Base-by-base conservation (phyloP, 768 basidiomycete genomes). In the Tephrocybe sp. region DNA sequence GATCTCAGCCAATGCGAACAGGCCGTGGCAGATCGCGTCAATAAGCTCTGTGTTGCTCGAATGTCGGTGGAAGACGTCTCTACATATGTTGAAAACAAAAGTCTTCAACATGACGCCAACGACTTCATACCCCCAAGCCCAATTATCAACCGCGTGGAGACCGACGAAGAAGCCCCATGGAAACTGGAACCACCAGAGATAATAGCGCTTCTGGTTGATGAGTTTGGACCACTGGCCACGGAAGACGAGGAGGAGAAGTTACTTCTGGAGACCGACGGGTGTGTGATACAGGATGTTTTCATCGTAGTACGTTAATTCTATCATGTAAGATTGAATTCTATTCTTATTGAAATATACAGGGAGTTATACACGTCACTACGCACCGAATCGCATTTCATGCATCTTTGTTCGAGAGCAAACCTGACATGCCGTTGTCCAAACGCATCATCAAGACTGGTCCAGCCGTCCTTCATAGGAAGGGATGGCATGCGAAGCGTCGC, bases 321-420 rank as follows among this genome's bases (percentile, higher is more conserved):
- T 14, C n/a, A 10, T 21, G 20, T n/a, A 14, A 14, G 15, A 36
- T 18, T 21, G 18, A 15, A 54, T 12, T 21, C 34, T 17, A 39
- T 17, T 41, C n/a, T 25, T 21, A 30, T n/a, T 33, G 54, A 12
- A 42, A 23, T 60, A 48, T 51, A 53, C 40, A 81, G 74, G 82
- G 84, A 6, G 80, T 81, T 26, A 67, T 85, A 15, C 84, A 86
- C 61, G 62, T 86, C 17, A 88, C 85, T 0, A 84, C 81, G 0
- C 84, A 86, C 63, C 76, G 85, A 3, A 54, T 86, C 17, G 68
- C 81, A 0, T 88, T 88, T 62, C 84, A 86, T 58, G 85, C 85
- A 1, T 76, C 83, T 9, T 63, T 88, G 17, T 73, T 82, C 14
- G 71, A 79, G 0, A 70, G 72, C 21, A 61, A 65, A n/a, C 68